Percentiles rank a stretch among this genome's conserved stretches.
These are phyloP conservation scores for Camelina sativa DNA, from an alignment of 345 rosid species.

Conservation along the genomic window DNA sequence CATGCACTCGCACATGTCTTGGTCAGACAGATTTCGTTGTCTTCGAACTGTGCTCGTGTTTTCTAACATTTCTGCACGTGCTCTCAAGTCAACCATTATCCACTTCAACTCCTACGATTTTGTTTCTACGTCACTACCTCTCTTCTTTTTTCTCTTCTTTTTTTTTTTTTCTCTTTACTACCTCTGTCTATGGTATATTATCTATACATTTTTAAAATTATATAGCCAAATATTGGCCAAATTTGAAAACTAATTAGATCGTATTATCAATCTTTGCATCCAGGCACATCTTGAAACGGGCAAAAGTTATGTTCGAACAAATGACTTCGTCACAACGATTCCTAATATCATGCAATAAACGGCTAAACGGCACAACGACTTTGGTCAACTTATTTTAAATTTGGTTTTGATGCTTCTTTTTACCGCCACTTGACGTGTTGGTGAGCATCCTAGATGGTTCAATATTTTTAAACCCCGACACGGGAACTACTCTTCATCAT, in stretches of 20 bases:
- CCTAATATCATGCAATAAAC: background rate
- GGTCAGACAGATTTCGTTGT: slow-evolving; percentile 43
- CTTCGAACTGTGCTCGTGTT: slow-evolving; percentile 43
- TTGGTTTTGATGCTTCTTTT: background rate
- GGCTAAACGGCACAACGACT: background rate
- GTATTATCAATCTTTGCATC: background rate
- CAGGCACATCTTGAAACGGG: background rate
- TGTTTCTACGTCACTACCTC: slow-evolving; percentile 4
- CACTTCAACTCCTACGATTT: slow-evolving; percentile 11
- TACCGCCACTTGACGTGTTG: background rate
- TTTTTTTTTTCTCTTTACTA: too few species aligned
- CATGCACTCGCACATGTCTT: slow-evolving; percentile 42
- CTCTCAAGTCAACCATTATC: slow-evolving; percentile 42
- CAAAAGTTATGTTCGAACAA: background rate
- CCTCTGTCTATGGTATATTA: too few species aligned
- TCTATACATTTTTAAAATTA: background rate
- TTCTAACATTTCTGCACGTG: slow-evolving; percentile 39
- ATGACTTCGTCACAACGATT: background rate
- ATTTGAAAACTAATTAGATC: background rate
- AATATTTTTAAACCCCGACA: background rate
- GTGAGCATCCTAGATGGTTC: background rate
- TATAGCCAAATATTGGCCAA: background rate
- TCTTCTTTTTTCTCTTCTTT: too few species aligned
- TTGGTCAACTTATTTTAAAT: background rate
- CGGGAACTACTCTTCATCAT: background rate